phyloP scores from a whole-genome alignment of 179 eudicot genomes.

The Beta macrorhiza region DNA sequence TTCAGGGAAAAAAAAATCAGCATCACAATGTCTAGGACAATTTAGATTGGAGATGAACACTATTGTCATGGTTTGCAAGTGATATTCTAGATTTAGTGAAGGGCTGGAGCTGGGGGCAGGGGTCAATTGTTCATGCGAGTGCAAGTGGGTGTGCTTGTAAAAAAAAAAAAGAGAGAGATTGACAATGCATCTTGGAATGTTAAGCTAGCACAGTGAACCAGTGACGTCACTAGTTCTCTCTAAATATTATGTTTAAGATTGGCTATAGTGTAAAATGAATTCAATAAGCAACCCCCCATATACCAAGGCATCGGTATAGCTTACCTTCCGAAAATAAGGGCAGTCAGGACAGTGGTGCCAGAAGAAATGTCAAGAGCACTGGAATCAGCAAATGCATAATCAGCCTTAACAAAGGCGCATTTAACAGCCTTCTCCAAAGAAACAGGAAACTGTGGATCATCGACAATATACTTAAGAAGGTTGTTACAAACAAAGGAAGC shows the following conservation, averaged over 20 bases:
- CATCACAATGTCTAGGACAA: neutral
- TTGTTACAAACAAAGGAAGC: constrained; percentile 57
- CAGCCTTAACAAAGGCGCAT: constrained; percentile 74
- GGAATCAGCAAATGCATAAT: constrained; percentile 75
- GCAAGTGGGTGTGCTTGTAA: too few species aligned
- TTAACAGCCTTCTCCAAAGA: constrained; percentile 59
- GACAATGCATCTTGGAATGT: neutral
- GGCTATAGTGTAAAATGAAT: neutral
- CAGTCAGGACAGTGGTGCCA: constrained; percentile 80
- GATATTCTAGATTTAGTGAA: too few species aligned
- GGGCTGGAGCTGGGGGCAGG: too few species aligned
- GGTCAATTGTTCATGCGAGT: too few species aligned
- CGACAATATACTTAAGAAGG: constrained; percentile 63
- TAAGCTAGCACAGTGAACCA: neutral
- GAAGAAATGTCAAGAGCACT: constrained; percentile 74
- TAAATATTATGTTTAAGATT: neutral
- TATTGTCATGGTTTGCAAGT: neutral
- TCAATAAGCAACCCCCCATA: neutral
- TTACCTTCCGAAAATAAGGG: constrained; percentile 75
- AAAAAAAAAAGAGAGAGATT: too few species aligned
- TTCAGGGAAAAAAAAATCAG: constrained; percentile 30
- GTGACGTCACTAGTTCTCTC: neutral
- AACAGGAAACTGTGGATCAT: constrained; percentile 61
- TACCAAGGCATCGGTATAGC: neutral
- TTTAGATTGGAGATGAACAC: neutral